phyloP scores from a whole-genome alignment of 352 stramenopile species.

The Pythium sukuiense region DNA sequence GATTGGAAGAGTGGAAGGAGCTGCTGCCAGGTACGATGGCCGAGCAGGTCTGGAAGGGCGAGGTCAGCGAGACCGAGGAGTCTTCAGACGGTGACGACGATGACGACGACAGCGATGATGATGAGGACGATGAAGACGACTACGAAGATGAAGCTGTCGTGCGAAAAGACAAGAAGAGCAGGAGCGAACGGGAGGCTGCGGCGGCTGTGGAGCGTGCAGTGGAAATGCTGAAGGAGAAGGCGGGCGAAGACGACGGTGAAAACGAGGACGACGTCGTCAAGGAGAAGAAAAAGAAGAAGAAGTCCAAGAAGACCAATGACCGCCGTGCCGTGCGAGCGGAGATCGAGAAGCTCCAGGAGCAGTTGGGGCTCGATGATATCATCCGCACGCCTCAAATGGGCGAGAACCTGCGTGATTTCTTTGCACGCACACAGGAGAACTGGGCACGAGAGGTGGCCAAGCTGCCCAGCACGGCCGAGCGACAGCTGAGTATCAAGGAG shows the following conservation, averaged over 20 bases:
- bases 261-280: conserved; percentile 22
- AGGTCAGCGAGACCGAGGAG: conserved; percentile 86
- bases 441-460: conserved; percentile 67
- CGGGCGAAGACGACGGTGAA: conserved; percentile 27
- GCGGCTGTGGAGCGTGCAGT: conserved; percentile 46
- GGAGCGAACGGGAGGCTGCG: conserved; percentile 18
- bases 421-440: conserved; percentile 73
- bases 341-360: conserved; percentile 84
- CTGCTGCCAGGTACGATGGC: conserved; percentile 92
- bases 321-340: conserved; percentile 68
- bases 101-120: conserved; percentile 55
- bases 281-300: conserved; percentile 61
- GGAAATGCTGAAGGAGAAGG: conserved; percentile 56
- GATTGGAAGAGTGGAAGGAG: conserved; percentile 92
- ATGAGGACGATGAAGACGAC: conserved; percentile 54
- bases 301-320: conserved; percentile 64
- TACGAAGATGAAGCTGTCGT: conserved; percentile 32
- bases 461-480: conserved; percentile 59
- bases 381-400: conserved; percentile 77
- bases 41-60: conserved; percentile 90
- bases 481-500: conserved; percentile 81
- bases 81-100: conserved; percentile 82
- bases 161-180: conserved; percentile 25
- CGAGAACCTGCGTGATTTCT: conserved; percentile 87
- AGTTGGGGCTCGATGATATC: conserved; percentile 67